phyloP scores from a whole-genome alignment of 2,329 filamentous ascomycete species.

The Westerdykella aurantiaca region DNA sequence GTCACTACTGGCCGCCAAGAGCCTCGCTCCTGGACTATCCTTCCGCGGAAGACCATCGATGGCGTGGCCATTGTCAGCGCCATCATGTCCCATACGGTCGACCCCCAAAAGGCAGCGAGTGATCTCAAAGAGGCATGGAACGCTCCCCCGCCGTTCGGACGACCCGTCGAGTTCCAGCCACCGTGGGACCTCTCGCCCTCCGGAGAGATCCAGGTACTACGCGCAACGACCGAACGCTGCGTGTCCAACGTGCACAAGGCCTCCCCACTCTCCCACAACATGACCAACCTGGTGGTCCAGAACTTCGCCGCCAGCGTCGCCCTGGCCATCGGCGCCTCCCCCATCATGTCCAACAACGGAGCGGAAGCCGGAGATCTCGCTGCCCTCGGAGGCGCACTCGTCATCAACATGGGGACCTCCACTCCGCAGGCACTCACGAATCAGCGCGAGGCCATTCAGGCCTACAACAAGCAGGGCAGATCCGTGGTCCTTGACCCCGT shows the following conservation, averaged over 20 bases:
- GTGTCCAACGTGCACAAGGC: slow-evolving; percentile 56
- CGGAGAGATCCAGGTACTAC: slow-evolving; percentile 12
- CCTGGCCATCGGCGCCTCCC: slow-evolving; percentile 75
- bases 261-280: slow-evolving; percentile 83
- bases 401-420: slow-evolving; percentile 93
- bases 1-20: no score
- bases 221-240: slow-evolving; percentile 33
- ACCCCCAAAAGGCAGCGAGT: slow-evolving; percentile 59
- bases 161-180: slow-evolving; percentile 12
- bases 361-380: slow-evolving; percentile 78
- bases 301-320: slow-evolving; percentile 93
- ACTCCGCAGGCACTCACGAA: slow-evolving; percentile 67
- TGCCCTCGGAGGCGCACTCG: slow-evolving; percentile 66
- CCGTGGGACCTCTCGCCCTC: slow-evolving; percentile 9
- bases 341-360: slow-evolving; percentile 89
- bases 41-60: slow-evolving; percentile 56
- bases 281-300: slow-evolving; percentile 95
- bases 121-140: slow-evolving; percentile 54
- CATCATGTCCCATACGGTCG: slow-evolving; percentile 62
- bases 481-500: slow-evolving; percentile 87
- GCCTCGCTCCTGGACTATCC: slow-evolving; percentile 25
- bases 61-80: slow-evolving; percentile 88
- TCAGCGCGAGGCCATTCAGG: slow-evolving; percentile 66
- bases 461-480: slow-evolving; percentile 72
- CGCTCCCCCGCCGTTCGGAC: slow-evolving; percentile 17